Base-by-base conservation (phyloP, 495 filamentous ascomycete species). In the Penicillium roqueforti region DNA sequence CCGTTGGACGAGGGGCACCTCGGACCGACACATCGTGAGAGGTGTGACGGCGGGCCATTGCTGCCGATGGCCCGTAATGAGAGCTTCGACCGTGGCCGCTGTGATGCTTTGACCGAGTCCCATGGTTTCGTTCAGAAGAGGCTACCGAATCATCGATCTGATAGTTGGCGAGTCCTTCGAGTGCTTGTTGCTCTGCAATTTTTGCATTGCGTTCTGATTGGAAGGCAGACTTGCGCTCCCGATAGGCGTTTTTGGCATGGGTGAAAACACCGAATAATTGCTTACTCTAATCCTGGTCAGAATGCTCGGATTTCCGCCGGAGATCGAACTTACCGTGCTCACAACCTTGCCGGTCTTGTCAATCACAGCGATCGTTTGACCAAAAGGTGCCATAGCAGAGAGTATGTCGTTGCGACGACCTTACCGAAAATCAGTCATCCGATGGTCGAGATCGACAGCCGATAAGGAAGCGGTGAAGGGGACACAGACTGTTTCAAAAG, bases 311-410 rank as follows among this genome's bases (percentile, higher is more conserved):
- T 32, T 6, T 19, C 32, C 20, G 13, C 13, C 18, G 29, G 28
- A 32, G 23, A 45, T 49, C 44, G 19, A 38, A 73, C 88, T 70
- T 81, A 93, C 90, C 52, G 87, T 93, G 78, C 86, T 92, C 47
- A 96, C 88, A 8, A 95, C 84, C 78, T 96, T 92, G 53, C 90
- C 90, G 54, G 91, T 95, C 63, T 87, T 88, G 75, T 96, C 92
- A 71, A 96, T 83, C 51, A 96, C 88, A 50, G 89, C 89, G 63
- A 96, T 86, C 37, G 89, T 89, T 73, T 96, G 74, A 47, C 80
- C 79, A 26, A 87, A 60, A 28, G 74, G 75, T 48, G 75, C 72
- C 73, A 75, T 77, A 53, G 34, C 54, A 47, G 38, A 57, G 39
- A 29, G 54, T 37, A 23, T 54, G 55, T 56, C 56, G 46, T 48